Evolutionary conservation across 208 protist species (phyloP).

Genomic region (Wallacemonas sp.): DNA sequence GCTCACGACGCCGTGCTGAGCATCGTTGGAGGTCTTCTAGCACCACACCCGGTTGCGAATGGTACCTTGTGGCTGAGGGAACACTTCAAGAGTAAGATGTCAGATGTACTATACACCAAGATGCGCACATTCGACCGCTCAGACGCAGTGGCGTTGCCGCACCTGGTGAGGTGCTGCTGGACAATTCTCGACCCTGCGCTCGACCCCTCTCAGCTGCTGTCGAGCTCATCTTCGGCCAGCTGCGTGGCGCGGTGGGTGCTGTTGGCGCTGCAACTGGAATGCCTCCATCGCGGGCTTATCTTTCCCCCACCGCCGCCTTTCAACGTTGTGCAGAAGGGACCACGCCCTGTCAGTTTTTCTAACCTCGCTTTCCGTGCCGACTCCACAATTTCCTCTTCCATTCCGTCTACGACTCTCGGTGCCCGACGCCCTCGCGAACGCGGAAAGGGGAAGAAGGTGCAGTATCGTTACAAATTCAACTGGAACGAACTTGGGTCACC

Average conservation of each 20-base stretch:
- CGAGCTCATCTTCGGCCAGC: constrained; percentile 20
- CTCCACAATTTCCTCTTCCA: background rate
- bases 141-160: constrained; percentile 28
- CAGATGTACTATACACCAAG: constrained; percentile 40
- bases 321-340: constrained; percentile 21
- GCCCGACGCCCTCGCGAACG: background rate
- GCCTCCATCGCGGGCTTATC: constrained; percentile 29
- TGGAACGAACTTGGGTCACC: constrained; percentile 32
- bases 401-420: background rate
- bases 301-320: constrained; percentile 40
- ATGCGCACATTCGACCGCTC: constrained; percentile 46
- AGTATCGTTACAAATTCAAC: constrained; percentile 56
- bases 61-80: constrained; percentile 50
- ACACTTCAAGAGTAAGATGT: constrained; percentile 52
- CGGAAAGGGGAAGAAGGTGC: constrained; percentile 25
- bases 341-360: constrained; percentile 16
- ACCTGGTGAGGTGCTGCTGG: constrained; percentile 45
- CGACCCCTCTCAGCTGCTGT: constrained; percentile 21
- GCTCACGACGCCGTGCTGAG: constrained; percentile 34
- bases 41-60: constrained; percentile 24
- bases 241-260: constrained; percentile 34
- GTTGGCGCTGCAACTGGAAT: constrained; percentile 42
- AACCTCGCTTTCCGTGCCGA: background rate
- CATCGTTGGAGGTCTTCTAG: constrained; percentile 52
- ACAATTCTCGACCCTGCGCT: constrained; percentile 42